Percentiles rank a stretch among this genome's conserved stretches.
Conservation (phyloP, 805 yeast genomes). For the Spathaspora hagerdaliae region DNA sequence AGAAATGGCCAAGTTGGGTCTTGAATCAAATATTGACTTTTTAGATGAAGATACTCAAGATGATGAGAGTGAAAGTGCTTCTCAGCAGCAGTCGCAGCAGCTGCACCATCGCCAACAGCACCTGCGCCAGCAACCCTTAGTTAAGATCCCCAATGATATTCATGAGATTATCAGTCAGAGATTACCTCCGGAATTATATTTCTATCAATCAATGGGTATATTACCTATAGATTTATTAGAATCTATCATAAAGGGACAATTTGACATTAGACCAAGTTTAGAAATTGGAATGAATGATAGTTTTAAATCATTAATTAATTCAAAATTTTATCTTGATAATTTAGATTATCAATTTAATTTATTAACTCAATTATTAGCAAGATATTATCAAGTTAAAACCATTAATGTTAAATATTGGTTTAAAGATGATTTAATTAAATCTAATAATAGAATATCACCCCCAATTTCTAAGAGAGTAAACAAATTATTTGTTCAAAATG, state of each 20-base stretch:
- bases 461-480: constrained; percentile 41
- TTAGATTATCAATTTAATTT: constrained; percentile 63
- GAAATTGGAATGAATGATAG: constrained; percentile 54
- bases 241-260: constrained; percentile 61
- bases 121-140: background rate
- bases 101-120: no score
- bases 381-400: constrained; percentile 79
- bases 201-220: constrained; percentile 76
- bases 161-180: constrained; percentile 81
- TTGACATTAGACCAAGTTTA: constrained; percentile 59
- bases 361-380: constrained; percentile 66
- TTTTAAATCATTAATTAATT: constrained; percentile 52
- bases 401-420: constrained; percentile 56
- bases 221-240: constrained; percentile 61
- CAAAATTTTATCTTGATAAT: constrained; percentile 42
- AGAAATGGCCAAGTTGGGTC: constrained; percentile 37
- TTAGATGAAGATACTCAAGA: constrained; percentile 13
- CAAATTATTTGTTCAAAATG: constrained; percentile 16
- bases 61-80: constrained; percentile 5
- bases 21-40: constrained; percentile 15
- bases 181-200: constrained; percentile 80
- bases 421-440: constrained; percentile 36
- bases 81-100: background rate
- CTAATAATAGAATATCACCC: constrained; percentile 53
- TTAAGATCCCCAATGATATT: constrained; percentile 67